These are phyloP conservation scores for Elymus sibiricus DNA, from an alignment of 176 grass and related monocot species.

Conservation along the genomic window DNA sequence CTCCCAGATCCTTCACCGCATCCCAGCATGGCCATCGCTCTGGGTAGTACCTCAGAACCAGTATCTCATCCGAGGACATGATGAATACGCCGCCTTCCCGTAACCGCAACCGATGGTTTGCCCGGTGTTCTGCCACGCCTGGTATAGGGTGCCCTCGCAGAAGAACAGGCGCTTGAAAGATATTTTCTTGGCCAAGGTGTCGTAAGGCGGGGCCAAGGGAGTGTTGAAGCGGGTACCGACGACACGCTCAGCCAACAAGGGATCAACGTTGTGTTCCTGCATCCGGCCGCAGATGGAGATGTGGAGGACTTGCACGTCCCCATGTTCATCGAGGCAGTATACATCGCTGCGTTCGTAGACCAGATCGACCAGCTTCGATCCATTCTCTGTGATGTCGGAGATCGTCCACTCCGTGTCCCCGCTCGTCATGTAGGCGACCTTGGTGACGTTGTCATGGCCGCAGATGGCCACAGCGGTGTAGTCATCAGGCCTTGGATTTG, in stretches of 20 bases:
- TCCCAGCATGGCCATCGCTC: not conserved
- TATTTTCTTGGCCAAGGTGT: not conserved
- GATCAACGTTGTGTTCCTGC: not conserved
- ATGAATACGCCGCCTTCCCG: not conserved
- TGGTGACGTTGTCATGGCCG: not conserved
- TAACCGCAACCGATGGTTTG: too few species aligned
- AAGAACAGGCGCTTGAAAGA: not conserved
- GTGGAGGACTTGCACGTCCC: not conserved
- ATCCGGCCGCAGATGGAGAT: not conserved
- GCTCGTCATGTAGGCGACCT: not conserved
- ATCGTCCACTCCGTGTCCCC: not conserved
- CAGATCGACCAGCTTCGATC: not conserved
- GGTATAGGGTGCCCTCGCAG: not conserved
- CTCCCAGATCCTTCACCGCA: not conserved
- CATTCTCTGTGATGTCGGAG: not conserved
- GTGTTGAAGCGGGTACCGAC: not conserved
- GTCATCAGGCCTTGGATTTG: too few species aligned
- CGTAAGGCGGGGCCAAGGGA: not conserved
- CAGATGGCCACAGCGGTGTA: too few species aligned
- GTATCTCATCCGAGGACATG: not conserved
- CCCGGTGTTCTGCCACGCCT: not conserved
- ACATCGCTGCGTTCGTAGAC: not conserved
- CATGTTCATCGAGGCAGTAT: not conserved
- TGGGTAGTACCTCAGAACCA: not conserved
- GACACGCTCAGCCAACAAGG: not conserved